These are phyloP conservation scores for Oryza australiensis DNA, from an alignment of 176 grass and related monocot genomes.

Conservation along the genomic window DNA sequence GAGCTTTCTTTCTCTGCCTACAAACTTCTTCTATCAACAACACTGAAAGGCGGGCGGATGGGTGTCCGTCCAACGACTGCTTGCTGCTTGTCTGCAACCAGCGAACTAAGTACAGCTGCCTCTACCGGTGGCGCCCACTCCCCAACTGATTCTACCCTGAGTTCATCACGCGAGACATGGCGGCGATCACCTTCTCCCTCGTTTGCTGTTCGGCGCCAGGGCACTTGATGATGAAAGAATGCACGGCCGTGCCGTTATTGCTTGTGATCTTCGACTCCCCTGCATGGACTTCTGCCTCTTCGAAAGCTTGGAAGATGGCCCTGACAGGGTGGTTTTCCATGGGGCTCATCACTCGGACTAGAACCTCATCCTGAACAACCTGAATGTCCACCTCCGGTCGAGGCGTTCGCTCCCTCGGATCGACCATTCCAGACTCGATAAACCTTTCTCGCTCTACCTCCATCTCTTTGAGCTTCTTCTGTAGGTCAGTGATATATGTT, in stretches of 20 bases:
- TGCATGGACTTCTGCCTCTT: constrained; percentile 66
- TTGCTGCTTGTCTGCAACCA: constrained; percentile 41
- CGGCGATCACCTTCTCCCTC: constrained; percentile 73
- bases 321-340: constrained; percentile 67
- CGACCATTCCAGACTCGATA: constrained; percentile 42
- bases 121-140: not conserved
- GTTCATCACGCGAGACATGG: constrained; percentile 61
- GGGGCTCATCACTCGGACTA: constrained; percentile 78
- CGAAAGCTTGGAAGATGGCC: constrained; percentile 77
- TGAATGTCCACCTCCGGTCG: constrained; percentile 82
- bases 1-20: constrained; percentile 52
- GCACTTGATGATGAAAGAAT: constrained; percentile 82
- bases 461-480: constrained; percentile 94
- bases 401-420: constrained; percentile 35
- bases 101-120: constrained; percentile 25
- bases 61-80: constrained; percentile 28
- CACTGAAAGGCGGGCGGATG: constrained; percentile 34
- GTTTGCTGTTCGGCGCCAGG: constrained; percentile 78
- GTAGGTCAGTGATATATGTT: constrained; percentile 91
- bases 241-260: constrained; percentile 55
- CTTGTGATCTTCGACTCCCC: constrained; percentile 68
- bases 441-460: constrained; percentile 67
- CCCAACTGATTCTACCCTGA: constrained; percentile 35
- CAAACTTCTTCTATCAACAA: constrained; percentile 58
- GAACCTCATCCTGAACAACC: constrained; percentile 74